Evolutionary conservation across 106 monocot genomes (phyloP), one percentile per base, ranked within the genome.

Genomic region (Iris macrosiphon): DNA sequence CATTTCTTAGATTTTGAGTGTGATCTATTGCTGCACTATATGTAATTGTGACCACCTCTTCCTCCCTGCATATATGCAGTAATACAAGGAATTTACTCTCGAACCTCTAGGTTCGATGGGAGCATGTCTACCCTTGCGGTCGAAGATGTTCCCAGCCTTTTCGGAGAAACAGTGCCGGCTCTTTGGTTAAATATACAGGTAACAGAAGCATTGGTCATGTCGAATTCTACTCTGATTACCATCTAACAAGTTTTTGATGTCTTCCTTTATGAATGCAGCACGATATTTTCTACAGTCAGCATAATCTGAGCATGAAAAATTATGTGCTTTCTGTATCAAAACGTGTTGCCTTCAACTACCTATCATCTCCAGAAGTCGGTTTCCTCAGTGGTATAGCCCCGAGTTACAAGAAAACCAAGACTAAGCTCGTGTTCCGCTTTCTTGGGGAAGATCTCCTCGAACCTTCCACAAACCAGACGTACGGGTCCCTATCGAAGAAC

Each of bases 361-460:
- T 90, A 4, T 90, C 90, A 17, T 84, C 90, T 13, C 94, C 94
- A 16, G 94, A 95, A 72, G 43, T 81, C 29, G 45, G 2, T 35
- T 89, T 95, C 65, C 84, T 95, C 31, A 67, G 61, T 12, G 72
- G 71, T 24, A 64, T 89, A 25, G 23, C 40, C 4, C 4, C 60
- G 26, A 69, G 70, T 19, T 65, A 82, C 62, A 43, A 52, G 28
- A 49, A 44, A 18, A 71, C 41, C 31, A 74, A 51, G 46, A 82
- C 94, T 5, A 81, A 81, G 65, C 74, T 81, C 34, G 39, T 95
- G 32, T 95, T 95, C 59, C 73, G 76, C 0, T 95, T 95, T 68
- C 78, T 82, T 21, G 63, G 32, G 18, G 25, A 70, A 43, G 52
- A 63, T 44, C 25, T 51, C 12, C 22, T n/a, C 4, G 94, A 95